phyloP scores from a whole-genome alignment of 176 grass and related monocot genomes.

The Bothriochloa decipiens region DNA sequence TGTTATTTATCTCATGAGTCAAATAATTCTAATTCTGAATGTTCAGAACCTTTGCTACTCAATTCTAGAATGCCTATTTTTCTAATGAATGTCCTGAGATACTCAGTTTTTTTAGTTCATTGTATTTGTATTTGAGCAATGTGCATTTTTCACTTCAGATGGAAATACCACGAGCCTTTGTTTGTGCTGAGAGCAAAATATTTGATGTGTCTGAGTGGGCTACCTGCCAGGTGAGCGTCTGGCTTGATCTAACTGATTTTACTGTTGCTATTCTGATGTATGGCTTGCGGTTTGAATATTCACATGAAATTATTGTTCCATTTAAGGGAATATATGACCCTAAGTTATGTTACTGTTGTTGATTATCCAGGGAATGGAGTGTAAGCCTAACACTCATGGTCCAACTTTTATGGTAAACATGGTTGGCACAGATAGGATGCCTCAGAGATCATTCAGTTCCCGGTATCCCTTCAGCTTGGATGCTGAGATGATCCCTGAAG shows the following conservation, averaged over 20 bases:
- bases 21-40: conserved; percentile 31
- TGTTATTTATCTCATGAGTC: not conserved
- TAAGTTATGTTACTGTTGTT: conserved; percentile 34
- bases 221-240: conserved; percentile 82
- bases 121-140: conserved; percentile 39
- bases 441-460: conserved; percentile 64
- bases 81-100: not conserved
- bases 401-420: conserved; percentile 99
- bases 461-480: conserved; percentile 89
- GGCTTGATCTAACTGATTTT: not conserved
- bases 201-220: conserved; percentile 99
- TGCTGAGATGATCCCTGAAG: conserved; percentile 88
- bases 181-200: conserved; percentile 99
- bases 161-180: conserved; percentile 98
- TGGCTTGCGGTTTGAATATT: conserved; percentile 12
- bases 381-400: conserved; percentile 93
- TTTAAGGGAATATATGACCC: not conserved
- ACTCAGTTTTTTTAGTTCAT: conserved; percentile 16
- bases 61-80: conserved; percentile 25
- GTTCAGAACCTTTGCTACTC: conserved; percentile 16
- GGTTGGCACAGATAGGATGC: conserved; percentile 76
- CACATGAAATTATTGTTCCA: not conserved
- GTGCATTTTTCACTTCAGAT: conserved; percentile 59
- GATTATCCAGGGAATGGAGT: conserved; percentile 83
- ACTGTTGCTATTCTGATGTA: conserved; percentile 10